Evolutionary conservation across 176 grass and related monocot genomes (phyloP).

Genomic region (Rhipidocladum racemiflorum): DNA sequence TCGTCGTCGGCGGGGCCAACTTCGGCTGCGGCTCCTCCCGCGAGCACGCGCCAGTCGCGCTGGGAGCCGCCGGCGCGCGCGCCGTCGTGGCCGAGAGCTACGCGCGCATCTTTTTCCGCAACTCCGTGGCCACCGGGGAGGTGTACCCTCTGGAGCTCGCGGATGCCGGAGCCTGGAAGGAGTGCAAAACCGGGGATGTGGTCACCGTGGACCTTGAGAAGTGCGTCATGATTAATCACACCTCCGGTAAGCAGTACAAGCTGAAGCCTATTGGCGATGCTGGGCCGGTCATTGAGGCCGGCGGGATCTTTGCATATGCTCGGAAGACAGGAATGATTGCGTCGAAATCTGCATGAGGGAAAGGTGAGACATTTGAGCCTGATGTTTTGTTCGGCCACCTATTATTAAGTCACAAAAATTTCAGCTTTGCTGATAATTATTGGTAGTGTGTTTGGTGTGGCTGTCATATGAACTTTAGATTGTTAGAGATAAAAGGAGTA

Average conservation of each 20-base stretch:
- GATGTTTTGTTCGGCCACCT: not conserved
- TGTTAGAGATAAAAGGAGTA: not conserved
- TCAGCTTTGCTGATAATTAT: not conserved
- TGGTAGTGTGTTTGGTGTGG: not conserved
- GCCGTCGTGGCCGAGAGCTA: slow-evolving; percentile 74
- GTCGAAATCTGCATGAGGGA: slow-evolving; percentile 30
- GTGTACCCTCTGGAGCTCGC: slow-evolving; percentile 80
- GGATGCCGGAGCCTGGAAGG: slow-evolving; percentile 49
- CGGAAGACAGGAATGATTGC: slow-evolving; percentile 92
- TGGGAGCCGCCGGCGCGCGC: slow-evolving; percentile 66
- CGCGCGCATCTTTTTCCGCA: slow-evolving; percentile 86
- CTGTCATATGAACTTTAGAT: not conserved
- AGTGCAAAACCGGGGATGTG: slow-evolving; percentile 75
- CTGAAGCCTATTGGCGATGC: slow-evolving; percentile 96
- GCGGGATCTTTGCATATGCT: slow-evolving; percentile 92
- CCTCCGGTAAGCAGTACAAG: slow-evolving; percentile 81
- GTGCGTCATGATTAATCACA: slow-evolving; percentile 72
- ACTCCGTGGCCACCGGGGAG: slow-evolving; percentile 89
- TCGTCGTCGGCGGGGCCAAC: slow-evolving; percentile 77
- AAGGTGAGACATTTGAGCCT: slow-evolving; percentile 41
- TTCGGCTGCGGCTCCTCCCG: slow-evolving; percentile 95
- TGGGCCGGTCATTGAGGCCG: slow-evolving; percentile 86
- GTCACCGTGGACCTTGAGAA: slow-evolving; percentile 72
- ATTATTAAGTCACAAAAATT: not conserved
- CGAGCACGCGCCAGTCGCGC: slow-evolving; percentile 92